These are phyloP conservation scores for Purshia tridentata DNA, from an alignment of 306 rosid genomes.

Conservation along the genomic window DNA sequence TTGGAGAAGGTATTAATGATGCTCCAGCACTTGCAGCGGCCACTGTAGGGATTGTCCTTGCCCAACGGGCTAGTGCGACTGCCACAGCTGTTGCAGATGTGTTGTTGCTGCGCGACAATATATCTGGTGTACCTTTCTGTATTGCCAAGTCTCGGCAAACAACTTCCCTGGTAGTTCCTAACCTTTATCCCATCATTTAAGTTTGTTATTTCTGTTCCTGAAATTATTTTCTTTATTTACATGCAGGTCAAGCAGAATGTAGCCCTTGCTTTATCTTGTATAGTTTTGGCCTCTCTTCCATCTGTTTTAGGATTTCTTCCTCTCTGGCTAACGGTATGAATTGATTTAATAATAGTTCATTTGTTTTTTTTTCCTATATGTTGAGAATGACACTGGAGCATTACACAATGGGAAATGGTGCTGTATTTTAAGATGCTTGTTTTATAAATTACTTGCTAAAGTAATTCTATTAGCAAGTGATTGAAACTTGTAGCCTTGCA, in stretches of 20 bases:
- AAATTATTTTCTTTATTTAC: neutral
- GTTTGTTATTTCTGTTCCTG: neutral
- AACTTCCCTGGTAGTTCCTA: slow-evolving; percentile 68
- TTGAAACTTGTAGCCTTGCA: no score
- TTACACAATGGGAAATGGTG: neutral
- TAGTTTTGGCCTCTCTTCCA: slow-evolving; percentile 83
- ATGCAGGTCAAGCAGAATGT: slow-evolving; percentile 93
- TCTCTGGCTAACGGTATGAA: slow-evolving; percentile 86
- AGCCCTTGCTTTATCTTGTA: slow-evolving; percentile 76
- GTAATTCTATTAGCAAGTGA: no score
- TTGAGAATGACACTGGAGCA: no score
- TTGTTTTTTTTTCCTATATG: no score
- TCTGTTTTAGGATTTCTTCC: slow-evolving; percentile 95
- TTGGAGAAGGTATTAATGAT: slow-evolving; percentile 96
- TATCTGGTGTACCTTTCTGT: slow-evolving; percentile 88
- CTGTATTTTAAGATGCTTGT: no score
- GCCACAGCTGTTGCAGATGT: slow-evolving; percentile 96
- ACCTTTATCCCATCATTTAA: neutral
- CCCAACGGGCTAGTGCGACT: slow-evolving; percentile 95
- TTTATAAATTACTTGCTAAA: no score
- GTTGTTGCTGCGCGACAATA: slow-evolving; percentile 74
- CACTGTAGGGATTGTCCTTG: slow-evolving; percentile 94
- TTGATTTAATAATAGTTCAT: slow-evolving; percentile 17
- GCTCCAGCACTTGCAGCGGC: slow-evolving; percentile 99
- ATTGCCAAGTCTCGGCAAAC: slow-evolving; percentile 96